Evolutionary conservation across 768 basidiomycete species (phyloP), one percentile per base, ranked within the genome.

Genomic region (Kwoniella pini): DNA sequence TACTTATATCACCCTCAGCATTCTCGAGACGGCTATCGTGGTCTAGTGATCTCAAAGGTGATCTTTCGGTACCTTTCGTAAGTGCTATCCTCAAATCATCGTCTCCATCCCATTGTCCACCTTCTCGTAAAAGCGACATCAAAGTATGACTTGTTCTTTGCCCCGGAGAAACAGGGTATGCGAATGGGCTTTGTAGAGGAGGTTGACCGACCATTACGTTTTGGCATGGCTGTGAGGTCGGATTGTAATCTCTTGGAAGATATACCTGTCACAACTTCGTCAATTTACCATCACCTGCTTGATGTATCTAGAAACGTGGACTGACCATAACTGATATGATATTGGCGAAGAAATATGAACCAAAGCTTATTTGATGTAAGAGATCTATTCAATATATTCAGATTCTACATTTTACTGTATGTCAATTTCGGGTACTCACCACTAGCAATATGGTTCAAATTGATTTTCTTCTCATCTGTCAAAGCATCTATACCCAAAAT

Each of bases 91-190:
- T 19, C 57, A 65, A 21, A 53, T 73, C 67, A 52, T 68, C 66
- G 5, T 53, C 50, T n/a, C 61, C 64, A 36, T 71, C 71, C 66
- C 66, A 70, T 46, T 73, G 71, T 10, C 66, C 71, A 22, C 71
- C 68, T 63, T 73, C 68, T 11, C 71, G 44, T 11, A 70, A 57
- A 4, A 70, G 56, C 1, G 71, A 65, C 61, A 70, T 70, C 51
- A 73, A 54, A 2, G 57, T 59, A 48, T 59, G 55, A 30, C 56
- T 52, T 27, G 30, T 59, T n/a, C 63, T 42, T 43, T 28, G 48
- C n/a, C n/a, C 19, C 28, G 48, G 30, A 13, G 48, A 33, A 7
- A 17, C 27, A 28, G 48, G 27, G n/a, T 50, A 53, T 30, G 7
- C 22, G 33, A 38, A 42, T 39, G 51, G 33, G 9, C 17, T 22